Conservation (phyloP, 2,329 filamentous ascomycete genomes). For the Sporothrix brasiliensis region DNA sequence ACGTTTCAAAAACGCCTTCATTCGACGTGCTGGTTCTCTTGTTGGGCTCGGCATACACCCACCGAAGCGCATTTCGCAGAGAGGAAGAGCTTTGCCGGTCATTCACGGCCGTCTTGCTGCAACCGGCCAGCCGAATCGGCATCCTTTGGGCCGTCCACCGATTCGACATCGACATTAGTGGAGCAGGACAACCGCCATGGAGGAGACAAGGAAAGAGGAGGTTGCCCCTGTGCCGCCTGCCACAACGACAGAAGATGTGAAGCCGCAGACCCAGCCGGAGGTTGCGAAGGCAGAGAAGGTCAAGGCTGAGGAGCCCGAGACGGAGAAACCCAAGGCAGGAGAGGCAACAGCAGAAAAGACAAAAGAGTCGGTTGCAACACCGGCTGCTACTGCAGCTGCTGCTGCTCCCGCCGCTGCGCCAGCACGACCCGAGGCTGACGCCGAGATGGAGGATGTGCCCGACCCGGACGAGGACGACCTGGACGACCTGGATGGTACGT, state of each 20-base stretch:
- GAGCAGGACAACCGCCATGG: background rate
- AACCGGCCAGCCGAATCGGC: background rate
- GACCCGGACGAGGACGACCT: slow-evolving; percentile 93
- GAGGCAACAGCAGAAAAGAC: background rate
- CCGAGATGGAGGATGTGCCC: slow-evolving; percentile 62
- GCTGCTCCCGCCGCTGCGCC: slow-evolving; percentile 4
- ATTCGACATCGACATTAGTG: background rate
- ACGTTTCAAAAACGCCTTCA: background rate
- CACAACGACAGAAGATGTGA: background rate
- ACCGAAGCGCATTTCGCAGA: slow-evolving; percentile 6
- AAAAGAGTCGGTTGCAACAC: background rate
- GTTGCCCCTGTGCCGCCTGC: background rate
- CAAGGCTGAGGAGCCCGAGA: background rate
- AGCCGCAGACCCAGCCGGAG: background rate
- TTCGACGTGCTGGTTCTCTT: background rate
- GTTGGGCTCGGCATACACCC: background rate
- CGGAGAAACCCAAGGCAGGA: background rate
- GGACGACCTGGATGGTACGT: slow-evolving; percentile 82
- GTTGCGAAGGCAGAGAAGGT: background rate
- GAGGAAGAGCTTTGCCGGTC: background rate
- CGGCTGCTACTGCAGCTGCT: background rate
- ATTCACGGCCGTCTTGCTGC: background rate
- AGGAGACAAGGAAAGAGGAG: slow-evolving; percentile 11
- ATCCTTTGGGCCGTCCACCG: background rate
- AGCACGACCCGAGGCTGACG: slow-evolving; percentile 36